phyloP scores from a whole-genome alignment of 768 basidiomycete species.

The Myochromella boudieri region DNA sequence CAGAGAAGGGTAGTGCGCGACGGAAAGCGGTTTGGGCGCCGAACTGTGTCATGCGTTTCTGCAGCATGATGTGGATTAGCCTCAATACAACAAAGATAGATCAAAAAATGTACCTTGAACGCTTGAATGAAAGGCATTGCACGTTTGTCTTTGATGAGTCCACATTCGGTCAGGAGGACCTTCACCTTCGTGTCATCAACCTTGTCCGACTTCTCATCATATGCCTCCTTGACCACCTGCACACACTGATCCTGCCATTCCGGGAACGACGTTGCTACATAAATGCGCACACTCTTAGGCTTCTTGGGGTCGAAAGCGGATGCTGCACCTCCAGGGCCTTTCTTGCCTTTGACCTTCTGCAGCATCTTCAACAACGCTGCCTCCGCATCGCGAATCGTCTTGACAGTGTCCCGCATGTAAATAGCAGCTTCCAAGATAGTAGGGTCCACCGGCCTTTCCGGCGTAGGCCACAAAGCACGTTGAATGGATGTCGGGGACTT shows the following conservation, averaged over 20 bases:
- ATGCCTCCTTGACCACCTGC: conserved; percentile 69
- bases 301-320: conserved; percentile 80
- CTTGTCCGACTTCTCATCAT: conserved; percentile 50
- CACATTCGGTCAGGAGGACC: conserved; percentile 61
- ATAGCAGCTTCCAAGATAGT: conserved; percentile 67
- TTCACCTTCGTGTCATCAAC: conserved; percentile 86
- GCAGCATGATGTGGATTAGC: conserved; percentile 9
- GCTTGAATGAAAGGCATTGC: conserved; percentile 92
- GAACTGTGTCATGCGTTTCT: conserved; percentile 83
- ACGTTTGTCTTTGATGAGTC: conserved; percentile 93
- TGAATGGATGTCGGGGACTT: conserved; percentile 78
- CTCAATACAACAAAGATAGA: not conserved
- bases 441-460: conserved; percentile 56
- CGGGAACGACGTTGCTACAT: conserved; percentile 88
- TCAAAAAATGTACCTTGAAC: conserved; percentile 70
- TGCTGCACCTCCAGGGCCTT: conserved; percentile 35
- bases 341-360: conserved; percentile 73
- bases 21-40: conserved; percentile 79
- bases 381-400: conserved; percentile 90
- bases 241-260: conserved; percentile 92
- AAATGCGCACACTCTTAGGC: conserved; percentile 84
- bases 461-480: conserved; percentile 79
- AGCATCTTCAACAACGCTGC: conserved; percentile 74
- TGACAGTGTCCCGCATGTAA: conserved; percentile 92
- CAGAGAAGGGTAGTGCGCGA: conserved; percentile 81